Percentiles rank a stretch among this genome's conserved stretches.
Conservation (phyloP, 805 yeast species). For the Cyberlindnera meyerae region DNA sequence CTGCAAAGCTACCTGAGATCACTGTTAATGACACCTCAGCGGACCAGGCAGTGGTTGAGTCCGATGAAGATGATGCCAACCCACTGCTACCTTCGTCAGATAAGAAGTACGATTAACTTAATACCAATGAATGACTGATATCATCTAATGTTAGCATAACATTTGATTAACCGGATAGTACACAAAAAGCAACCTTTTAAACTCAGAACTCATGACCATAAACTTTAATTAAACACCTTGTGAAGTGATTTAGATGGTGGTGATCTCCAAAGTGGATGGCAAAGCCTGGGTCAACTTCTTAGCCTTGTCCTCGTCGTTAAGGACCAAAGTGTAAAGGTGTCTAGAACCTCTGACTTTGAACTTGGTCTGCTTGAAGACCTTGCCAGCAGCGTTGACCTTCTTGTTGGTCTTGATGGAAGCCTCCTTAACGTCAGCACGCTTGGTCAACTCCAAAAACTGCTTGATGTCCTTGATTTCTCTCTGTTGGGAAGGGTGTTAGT, state of each 20-base stretch:
- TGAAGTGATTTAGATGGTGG: slow-evolving; percentile 32
- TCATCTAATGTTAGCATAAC: slow-evolving; percentile 1
- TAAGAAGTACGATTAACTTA: slow-evolving; percentile 3
- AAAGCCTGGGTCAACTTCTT: slow-evolving; percentile 95
- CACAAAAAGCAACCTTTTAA: slow-evolving; percentile 1
- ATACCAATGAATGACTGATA: too few relatives aligned
- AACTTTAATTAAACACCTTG: slow-evolving; percentile 1
- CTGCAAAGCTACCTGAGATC: not conserved
- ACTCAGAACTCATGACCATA: slow-evolving; percentile 4
- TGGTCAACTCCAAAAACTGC: slow-evolving; percentile 93
- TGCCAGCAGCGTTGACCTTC: slow-evolving; percentile 75
- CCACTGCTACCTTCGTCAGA: not conserved
- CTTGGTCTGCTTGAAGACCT: slow-evolving; percentile 88
- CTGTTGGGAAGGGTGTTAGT: slow-evolving; percentile 12
- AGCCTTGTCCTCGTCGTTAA: slow-evolving; percentile 94
- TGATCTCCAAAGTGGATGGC: slow-evolving; percentile 87
- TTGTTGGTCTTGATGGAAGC: slow-evolving; percentile 94
- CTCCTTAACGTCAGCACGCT: slow-evolving; percentile 90
- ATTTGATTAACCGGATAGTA: slow-evolving; percentile 6
- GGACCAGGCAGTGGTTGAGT: too few relatives aligned
- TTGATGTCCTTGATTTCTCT: slow-evolving; percentile 93
- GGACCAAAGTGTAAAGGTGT: slow-evolving; percentile 91
- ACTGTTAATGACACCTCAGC: too few relatives aligned
- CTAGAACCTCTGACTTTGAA: slow-evolving; percentile 98
- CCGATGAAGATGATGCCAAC: too few relatives aligned